Evolutionary conservation across 371 early-diverging fungal genomes (phyloP), one percentile per base, ranked within the genome.

Genomic region (Mortierella sp.): DNA sequence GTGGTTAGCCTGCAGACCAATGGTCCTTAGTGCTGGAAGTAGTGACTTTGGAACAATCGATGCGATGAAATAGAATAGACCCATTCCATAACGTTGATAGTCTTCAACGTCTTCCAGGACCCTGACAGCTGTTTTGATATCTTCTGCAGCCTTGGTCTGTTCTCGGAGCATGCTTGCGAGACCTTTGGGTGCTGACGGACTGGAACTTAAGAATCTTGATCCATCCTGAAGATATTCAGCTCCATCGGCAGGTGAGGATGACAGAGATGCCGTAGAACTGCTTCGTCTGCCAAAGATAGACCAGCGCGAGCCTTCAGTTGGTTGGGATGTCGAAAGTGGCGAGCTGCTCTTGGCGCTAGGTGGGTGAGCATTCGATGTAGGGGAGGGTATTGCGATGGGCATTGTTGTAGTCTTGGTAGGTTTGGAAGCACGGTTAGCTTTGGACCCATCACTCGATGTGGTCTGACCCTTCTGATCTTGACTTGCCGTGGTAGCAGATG

Each of bases 101-200:
- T 80, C 80, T 24, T 80, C 79, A 17, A 79, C 28, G 57, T 80
- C 79, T 25, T 73, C 78, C n/a, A 66, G 63, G 12, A 79, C 74
- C 25, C 47, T 58, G 58, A 79, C 71, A 1, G 65, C 67, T 9
- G 62, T 66, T 44, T 71, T 61, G 46, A 77, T 47, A 3, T 72
- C 79, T 25, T 76, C 72, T 12, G 39, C 56, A 13, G 74, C 74
- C 27, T 74, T 74, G 43, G 58, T 52, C 49, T 61, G 67, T 13
- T 66, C 73, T 25, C 71, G 31, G 28, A 69, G 47, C 0, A 54
- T 62, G 46, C 54, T 78, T 5, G 72, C 73, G 19, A 68, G 54
- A 40, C 79, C 78, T 50, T 63, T 73, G 8, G 63, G 22, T 1
- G 63, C 22, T 0, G 59, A 49, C 3, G 61, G 54, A 31, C 54